Conservation (phyloP, 2,329 filamentous ascomycete genomes). For the Microdochium paspali region DNA sequence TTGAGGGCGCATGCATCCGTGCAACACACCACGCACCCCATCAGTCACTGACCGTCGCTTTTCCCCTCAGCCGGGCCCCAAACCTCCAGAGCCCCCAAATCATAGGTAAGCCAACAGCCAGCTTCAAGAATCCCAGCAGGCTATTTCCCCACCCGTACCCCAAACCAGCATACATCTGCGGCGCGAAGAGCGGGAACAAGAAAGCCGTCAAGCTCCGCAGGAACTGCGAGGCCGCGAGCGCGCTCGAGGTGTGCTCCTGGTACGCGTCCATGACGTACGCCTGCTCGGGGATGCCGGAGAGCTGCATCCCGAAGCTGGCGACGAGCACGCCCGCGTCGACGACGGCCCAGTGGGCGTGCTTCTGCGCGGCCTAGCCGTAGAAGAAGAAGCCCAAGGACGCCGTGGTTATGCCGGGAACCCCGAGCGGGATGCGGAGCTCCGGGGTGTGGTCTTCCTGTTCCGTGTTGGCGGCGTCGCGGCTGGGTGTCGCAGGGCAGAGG, state of each 20-base stretch:
- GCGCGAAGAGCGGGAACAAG: slow-evolving; percentile 38
- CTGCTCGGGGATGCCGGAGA: slow-evolving; percentile 17
- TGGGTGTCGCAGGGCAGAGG: slow-evolving; percentile 53
- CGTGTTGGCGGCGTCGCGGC: slow-evolving; percentile 32
- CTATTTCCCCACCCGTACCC: slow-evolving; percentile 32
- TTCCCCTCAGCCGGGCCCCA: slow-evolving; percentile 23
- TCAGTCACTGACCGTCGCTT: slow-evolving; percentile 9
- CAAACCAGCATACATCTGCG: slow-evolving; percentile 24
- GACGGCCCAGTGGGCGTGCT: slow-evolving; percentile 24
- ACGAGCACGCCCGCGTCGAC: slow-evolving; percentile 26
- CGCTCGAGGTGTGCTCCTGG: slow-evolving; percentile 34
- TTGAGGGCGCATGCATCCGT: too few species aligned
- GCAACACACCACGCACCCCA: too few species aligned
- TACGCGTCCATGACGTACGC: slow-evolving; percentile 36
- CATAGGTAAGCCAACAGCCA: slow-evolving; percentile 31
- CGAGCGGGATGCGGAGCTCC: slow-evolving; percentile 54
- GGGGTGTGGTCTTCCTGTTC: slow-evolving; percentile 31
- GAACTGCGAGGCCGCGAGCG: slow-evolving; percentile 35
- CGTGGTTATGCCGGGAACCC: slow-evolving; percentile 40
- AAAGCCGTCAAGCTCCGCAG: slow-evolving; percentile 34
- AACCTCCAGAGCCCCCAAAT: slow-evolving; percentile 35
- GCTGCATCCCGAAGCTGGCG: slow-evolving; percentile 20
- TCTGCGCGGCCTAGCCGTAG: slow-evolving; percentile 34
- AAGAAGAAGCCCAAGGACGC: slow-evolving; percentile 24
- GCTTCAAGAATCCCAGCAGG: slow-evolving; percentile 28